Evolutionary conservation across 495 filamentous ascomycete genomes (phyloP), one percentile per base, ranked within the genome.

Genomic region (Penicillium pancosmium): DNA sequence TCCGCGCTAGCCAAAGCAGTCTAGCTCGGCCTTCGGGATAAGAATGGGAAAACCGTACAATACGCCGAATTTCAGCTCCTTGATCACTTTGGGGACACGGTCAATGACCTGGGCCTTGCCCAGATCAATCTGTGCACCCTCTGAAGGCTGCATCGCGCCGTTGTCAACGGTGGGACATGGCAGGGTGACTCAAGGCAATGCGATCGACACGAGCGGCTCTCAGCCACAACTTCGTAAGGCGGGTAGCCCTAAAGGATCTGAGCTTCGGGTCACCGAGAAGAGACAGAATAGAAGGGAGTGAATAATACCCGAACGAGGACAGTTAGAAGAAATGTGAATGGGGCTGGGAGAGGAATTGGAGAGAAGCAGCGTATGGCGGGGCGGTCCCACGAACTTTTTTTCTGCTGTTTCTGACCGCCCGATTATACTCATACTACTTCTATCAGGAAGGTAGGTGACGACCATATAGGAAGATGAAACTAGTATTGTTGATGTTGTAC

Each of bases 71-170:
- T 94, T 90, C 65, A 98, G 80, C 68, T 93, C 87, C 67, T 89
- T 92, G 75, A 98, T 95, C 58, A 91, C 83, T 82, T 96, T 95
- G 6, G 93, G 93, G 8, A 89, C 76, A 61, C 86, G 84, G 73
- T 96, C 91, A 44, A 92, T 85, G 68, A 98, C 87, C 81, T 96
- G 92, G 78, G 89, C 86, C 80, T 97, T 97, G 71, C 84, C 81
- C 67, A 83, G 74, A 72, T 81, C 79, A 55, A 75, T 77, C 67
- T 77, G 75, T 54, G 69, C 74, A 66, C 74, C 75, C 69, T 79
- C 76, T 62, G 74, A 68, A 68, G 76, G 75, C 76, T 83, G 77
- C 73, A 78, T 82, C 54, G 64, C 71, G 68, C 71, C 56, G 73
- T 65, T 40, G 68, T 78, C 74, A 79, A 69, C 53, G 59, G 62